Percentiles rank a stretch among this genome's conserved stretches.
Conservation (phyloP, 371 early-diverging fungal species). For the Zychaea mexicana region DNA sequence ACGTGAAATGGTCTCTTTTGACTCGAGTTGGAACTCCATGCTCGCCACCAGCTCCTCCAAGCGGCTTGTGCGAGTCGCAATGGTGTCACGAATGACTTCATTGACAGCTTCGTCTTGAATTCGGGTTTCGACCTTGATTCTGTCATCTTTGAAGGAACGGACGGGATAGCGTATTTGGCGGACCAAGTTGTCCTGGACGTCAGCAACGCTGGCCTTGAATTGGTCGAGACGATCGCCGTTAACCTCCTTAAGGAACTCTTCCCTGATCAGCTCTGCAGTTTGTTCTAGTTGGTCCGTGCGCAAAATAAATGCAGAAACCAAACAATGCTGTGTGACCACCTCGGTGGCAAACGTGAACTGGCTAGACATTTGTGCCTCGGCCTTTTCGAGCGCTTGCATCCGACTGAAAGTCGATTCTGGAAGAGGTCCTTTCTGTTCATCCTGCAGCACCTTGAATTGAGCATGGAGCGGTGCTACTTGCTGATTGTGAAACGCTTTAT, state of each 20-base stretch:
- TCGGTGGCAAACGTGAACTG: constrained; percentile 22
- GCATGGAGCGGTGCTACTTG: background rate
- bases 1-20: constrained; percentile 38
- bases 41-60: constrained; percentile 31
- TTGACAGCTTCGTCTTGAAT: constrained; percentile 41
- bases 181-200: constrained; percentile 25
- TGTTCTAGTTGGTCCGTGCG: constrained; percentile 27
- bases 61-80: constrained; percentile 24
- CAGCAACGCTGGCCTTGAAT: constrained; percentile 36
- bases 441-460: background rate
- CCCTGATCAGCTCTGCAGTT: constrained; percentile 31
- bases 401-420: constrained; percentile 4
- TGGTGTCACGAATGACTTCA: constrained; percentile 36
- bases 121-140: constrained; percentile 20
- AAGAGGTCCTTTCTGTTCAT: background rate
- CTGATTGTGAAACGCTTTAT: background rate
- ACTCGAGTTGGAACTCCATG: constrained; percentile 28
- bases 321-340: constrained; percentile 24
- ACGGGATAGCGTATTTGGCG: constrained; percentile 34
- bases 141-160: constrained; percentile 29
- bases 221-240: constrained; percentile 28
- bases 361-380: constrained; percentile 13
- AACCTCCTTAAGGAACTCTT: constrained; percentile 21
- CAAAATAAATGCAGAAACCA: constrained; percentile 19
- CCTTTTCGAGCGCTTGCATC: constrained; percentile 17